Percentiles rank a stretch among this genome's conserved stretches.
Evolutionary conservation across 2,329 filamentous ascomycete species (phyloP).

Genomic region (Aspergillus sp.): DNA sequence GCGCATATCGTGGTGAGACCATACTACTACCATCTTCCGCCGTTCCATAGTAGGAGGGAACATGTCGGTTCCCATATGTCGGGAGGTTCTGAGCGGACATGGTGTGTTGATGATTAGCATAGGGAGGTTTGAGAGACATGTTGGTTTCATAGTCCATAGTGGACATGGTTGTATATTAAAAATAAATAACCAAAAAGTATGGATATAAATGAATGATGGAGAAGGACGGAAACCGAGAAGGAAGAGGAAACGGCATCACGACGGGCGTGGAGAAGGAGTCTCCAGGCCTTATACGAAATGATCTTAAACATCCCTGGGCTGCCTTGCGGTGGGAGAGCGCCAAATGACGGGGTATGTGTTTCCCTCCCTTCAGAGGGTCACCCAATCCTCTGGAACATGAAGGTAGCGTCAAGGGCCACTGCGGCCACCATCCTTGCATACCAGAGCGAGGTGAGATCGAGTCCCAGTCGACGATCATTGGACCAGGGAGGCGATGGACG

Average conservation of each 20-base stretch:
- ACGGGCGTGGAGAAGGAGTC: background rate
- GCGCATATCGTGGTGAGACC: conserved; percentile 21
- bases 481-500: conserved; percentile 17
- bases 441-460: conserved; percentile 27
- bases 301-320: conserved; percentile 30
- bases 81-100: conserved; percentile 17
- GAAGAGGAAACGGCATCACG: background rate
- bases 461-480: conserved; percentile 21
- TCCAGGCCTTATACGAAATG: conserved; percentile 30
- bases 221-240: conserved; percentile 12
- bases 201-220: background rate
- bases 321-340: conserved; percentile 16
- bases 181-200: background rate
- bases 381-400: conserved; percentile 27
- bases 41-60: conserved; percentile 18
- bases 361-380: conserved; percentile 27
- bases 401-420: conserved; percentile 17
- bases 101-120: conserved; percentile 17
- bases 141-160: conserved; percentile 26
- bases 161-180: conserved; percentile 25
- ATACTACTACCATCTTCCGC: conserved; percentile 12
- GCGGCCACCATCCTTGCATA: conserved; percentile 37
- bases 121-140: conserved; percentile 17
- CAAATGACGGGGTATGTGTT: conserved; percentile 19
- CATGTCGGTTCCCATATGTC: conserved; percentile 13